A percentile compares a stretch with the other conserved stretches of the same genome.
Conservation (phyloP, 2,329 filamentous ascomycete genomes). For the Cladosporium sp. region DNA sequence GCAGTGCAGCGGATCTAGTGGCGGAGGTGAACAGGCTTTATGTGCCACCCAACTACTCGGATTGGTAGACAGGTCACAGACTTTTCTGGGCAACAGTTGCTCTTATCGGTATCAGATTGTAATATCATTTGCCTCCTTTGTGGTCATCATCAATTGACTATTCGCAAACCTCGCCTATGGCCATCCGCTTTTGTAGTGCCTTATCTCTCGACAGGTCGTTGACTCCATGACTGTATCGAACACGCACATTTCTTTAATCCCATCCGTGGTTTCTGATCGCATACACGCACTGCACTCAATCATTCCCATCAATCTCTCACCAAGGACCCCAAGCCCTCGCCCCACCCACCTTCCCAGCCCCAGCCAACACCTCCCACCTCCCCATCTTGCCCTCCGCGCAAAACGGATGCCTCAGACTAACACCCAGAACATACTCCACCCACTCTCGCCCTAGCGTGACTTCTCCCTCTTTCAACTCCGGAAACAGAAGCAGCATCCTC, state of each 20-base stretch:
- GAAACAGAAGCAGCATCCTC: slow-evolving; percentile 20
- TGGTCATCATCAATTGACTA: too few relatives aligned
- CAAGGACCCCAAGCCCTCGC: slow-evolving; percentile 27
- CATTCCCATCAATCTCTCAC: slow-evolving; percentile 11
- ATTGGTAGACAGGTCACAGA: neutral
- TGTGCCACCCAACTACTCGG: slow-evolving; percentile 7
- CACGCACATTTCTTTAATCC: too few relatives aligned
- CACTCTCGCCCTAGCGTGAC: slow-evolving; percentile 19
- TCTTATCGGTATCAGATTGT: slow-evolving; percentile 8
- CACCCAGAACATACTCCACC: slow-evolving; percentile 27
- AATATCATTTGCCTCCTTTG: neutral
- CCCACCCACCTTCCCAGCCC: slow-evolving; percentile 18
- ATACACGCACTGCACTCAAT: too few relatives aligned
- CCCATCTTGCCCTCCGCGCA: slow-evolving; percentile 25
- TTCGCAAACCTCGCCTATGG: too few relatives aligned
- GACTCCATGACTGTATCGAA: too few relatives aligned
- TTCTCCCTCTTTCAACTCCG: slow-evolving; percentile 23
- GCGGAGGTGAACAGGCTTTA: slow-evolving; percentile 53
- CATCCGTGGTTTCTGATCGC: too few relatives aligned
- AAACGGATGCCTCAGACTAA: slow-evolving; percentile 21
- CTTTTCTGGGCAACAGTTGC: neutral
- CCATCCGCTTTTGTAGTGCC: too few relatives aligned
- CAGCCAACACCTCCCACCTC: slow-evolving; percentile 24
- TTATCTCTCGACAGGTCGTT: too few relatives aligned
- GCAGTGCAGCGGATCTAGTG: slow-evolving; percentile 67